Percentiles rank a stretch among this genome's conserved stretches.
Conservation (phyloP, 306 rosid genomes). For the Castanea crenata region DNA sequence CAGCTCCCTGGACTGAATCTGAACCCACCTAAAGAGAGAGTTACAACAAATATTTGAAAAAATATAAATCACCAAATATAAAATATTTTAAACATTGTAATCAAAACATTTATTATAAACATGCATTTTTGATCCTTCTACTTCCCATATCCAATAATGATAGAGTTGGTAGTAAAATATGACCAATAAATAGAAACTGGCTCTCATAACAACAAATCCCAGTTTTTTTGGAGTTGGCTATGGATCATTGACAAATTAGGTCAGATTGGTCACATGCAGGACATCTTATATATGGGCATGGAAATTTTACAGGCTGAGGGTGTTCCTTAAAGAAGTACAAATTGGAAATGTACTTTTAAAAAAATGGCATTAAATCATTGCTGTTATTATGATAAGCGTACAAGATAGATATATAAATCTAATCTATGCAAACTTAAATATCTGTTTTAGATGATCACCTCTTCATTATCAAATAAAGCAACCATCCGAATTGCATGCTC, state of each 20-base stretch:
- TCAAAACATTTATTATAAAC: too few relatives aligned
- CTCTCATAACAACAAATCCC: neutral
- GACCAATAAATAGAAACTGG: neutral
- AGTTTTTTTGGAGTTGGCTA: too few relatives aligned
- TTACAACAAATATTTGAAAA: conserved; percentile 12
- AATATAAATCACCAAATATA: neutral
- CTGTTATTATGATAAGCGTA: neutral
- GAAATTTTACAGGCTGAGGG: neutral
- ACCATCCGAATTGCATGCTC: conserved; percentile 88
- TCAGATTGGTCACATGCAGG: neutral
- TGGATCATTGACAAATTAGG: too few relatives aligned
- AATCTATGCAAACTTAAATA: neutral
- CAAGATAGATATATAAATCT: neutral
- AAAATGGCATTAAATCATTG: neutral
- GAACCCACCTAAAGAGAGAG: conserved; percentile 85
- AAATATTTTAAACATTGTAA: neutral
- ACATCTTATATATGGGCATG: neutral
- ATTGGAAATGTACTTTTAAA: neutral
- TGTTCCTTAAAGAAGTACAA: neutral
- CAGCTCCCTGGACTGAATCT: conserved; percentile 96
- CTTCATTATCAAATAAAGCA: conserved; percentile 98
- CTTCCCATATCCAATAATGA: neutral
- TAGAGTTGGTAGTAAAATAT: neutral
- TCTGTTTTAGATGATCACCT: conserved; percentile 52
- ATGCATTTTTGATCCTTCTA: neutral